Base-by-base conservation (phyloP, 495 filamentous ascomycete genomes). In the Podospora appendiculata region DNA sequence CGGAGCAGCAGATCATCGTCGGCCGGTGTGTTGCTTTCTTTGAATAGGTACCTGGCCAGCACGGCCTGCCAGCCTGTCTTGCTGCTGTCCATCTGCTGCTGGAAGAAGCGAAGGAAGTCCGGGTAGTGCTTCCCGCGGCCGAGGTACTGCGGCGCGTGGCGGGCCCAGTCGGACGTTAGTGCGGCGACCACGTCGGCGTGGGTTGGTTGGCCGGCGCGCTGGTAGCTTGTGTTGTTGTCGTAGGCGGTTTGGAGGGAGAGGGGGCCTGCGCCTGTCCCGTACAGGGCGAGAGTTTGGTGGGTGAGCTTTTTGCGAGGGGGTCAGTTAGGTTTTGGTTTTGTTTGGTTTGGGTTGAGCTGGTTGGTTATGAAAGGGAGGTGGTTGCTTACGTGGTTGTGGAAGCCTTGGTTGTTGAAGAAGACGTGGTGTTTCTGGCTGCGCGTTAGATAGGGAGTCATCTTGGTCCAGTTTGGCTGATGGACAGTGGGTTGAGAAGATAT, bases 261-360 rank as follows among this genome's bases (percentile, higher is more conserved):
- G 0, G 86, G 61, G 0, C 74, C 62, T 13, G 87, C 86, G 8
- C 85, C 82, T n/a, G 93, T 79, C 36, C 85, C 83, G 61, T 81
- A 94, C 47, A 90, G 66, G n/a, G 81, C 81, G 8, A 94, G 75
- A 11, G 93, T 67, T 48, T 85, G 80, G 58, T 96, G 89, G 4
- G 71, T 79, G 50, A 93, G 87, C 66, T 92, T 25, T 25, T 25
- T 25, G 25, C 2, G 25, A 5, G 25, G 5, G 25, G 25, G 25
- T 2, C 5, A 2, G 25, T 25, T 25, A 25, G 25, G 25, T 25
- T 25, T 25, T 25, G 2, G 25, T 25, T 25, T 25, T 25, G 25
- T 25, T 25, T 25, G 25, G 25, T 25, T 25, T n/a, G n/a, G n/a
- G 25, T 25, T 25, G 25, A 74, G 8, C 12, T 39, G 17, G 17